Percentiles rank a stretch among this genome's conserved stretches.
phyloP scores from a whole-genome alignment of 345 rosid species.

The Salix brachista region DNA sequence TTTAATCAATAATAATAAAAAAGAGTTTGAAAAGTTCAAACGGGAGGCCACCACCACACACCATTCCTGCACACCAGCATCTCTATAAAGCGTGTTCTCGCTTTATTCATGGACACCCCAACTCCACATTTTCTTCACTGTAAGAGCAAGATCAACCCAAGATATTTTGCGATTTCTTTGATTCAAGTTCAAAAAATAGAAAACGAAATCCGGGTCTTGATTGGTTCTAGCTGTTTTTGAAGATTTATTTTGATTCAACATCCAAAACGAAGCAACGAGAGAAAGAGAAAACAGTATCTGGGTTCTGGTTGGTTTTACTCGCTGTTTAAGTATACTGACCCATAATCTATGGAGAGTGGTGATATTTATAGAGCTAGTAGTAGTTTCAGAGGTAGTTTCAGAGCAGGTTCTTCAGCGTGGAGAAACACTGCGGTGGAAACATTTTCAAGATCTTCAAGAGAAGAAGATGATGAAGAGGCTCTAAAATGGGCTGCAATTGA shows the following conservation, averaged over 20 bases:
- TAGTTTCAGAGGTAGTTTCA: constrained; percentile 22
- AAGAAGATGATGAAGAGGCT: constrained; percentile 61
- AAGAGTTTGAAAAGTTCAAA: too few relatives aligned
- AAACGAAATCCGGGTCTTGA: background rate
- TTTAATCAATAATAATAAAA: too few relatives aligned
- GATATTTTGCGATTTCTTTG: too few relatives aligned
- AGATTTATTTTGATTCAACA: background rate
- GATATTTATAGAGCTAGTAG: constrained; percentile 36
- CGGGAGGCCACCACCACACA: too few relatives aligned
- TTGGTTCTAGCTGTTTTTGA: too few relatives aligned
- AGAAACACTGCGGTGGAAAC: constrained; percentile 33
- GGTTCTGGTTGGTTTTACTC: background rate
- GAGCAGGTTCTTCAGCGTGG: constrained; percentile 25
- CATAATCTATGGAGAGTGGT: background rate
- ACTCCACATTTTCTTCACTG: too few relatives aligned
- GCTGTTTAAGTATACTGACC: background rate
- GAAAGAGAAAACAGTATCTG: background rate
- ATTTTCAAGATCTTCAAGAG: constrained; percentile 52
- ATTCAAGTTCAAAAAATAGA: background rate
- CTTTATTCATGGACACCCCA: too few relatives aligned
- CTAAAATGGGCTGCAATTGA: constrained; percentile 48
- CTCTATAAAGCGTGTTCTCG: too few relatives aligned
- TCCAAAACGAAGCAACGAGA: background rate
- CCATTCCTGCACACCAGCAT: too few relatives aligned
- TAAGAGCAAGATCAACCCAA: too few relatives aligned